phyloP scores from a whole-genome alignment of 176 grass and related monocot genomes.

The Oryza glaberrima region DNA sequence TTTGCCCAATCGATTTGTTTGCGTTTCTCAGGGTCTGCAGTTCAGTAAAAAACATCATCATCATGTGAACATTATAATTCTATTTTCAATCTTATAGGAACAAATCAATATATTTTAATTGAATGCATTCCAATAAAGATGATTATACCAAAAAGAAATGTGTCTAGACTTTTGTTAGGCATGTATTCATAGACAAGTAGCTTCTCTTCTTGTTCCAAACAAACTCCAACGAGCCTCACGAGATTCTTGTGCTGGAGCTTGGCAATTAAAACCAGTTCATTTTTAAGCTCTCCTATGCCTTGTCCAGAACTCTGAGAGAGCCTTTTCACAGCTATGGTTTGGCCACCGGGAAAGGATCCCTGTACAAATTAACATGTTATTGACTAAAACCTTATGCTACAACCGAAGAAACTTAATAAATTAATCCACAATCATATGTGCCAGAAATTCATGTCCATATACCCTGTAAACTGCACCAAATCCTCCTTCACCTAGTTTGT shows the following conservation, averaged over 20 bases:
- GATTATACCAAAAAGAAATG: slow-evolving; percentile 33
- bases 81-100: neutral
- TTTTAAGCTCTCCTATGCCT: slow-evolving; percentile 43
- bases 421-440: no score
- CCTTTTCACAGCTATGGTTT: slow-evolving; percentile 43
- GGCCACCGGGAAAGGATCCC: slow-evolving; percentile 34
- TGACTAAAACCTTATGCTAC: neutral
- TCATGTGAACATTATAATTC: neutral
- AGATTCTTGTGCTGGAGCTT: slow-evolving; percentile 50
- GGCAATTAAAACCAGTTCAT: slow-evolving; percentile 41
- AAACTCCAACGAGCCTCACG: slow-evolving; percentile 47
- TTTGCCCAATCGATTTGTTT: slow-evolving; percentile 28
- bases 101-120: neutral
- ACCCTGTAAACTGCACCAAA: slow-evolving; percentile 66
- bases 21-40: slow-evolving; percentile 35
- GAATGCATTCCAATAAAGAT: neutral
- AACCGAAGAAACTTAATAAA: neutral
- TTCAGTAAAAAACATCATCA: neutral
- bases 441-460: neutral
- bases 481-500: slow-evolving; percentile 61
- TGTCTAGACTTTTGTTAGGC: neutral
- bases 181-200: slow-evolving; percentile 33
- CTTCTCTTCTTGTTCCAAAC: slow-evolving; percentile 38
- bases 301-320: slow-evolving; percentile 29
- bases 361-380: neutral